phyloP scores from a whole-genome alignment of 2,329 filamentous ascomycete species.

The Colletotrichum coccodes region DNA sequence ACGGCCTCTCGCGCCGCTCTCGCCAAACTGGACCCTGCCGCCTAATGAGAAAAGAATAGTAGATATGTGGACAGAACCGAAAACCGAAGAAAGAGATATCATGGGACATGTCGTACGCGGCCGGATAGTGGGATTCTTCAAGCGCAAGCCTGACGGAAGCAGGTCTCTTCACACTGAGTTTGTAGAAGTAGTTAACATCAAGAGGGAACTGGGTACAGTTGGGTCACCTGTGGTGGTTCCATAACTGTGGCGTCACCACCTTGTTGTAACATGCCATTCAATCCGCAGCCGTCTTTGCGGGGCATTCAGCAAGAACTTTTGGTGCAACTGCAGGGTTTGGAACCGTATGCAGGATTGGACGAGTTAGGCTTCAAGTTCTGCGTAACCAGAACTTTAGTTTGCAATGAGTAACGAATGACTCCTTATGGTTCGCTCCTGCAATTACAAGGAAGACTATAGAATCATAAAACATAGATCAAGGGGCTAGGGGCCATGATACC shows the following conservation, averaged over 20 bases:
- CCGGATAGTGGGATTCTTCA: slow-evolving; percentile 5
- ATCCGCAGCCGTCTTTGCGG: no score
- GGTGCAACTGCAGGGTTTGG: no score
- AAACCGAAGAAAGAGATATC: slow-evolving; percentile 7
- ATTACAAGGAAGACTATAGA: no score
- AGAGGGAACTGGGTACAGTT: background rate
- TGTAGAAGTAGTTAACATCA: background rate
- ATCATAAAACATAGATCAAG: no score
- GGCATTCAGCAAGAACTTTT: no score
- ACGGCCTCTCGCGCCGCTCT: background rate
- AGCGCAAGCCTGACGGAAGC: background rate
- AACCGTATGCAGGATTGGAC: no score
- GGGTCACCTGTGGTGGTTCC: background rate
- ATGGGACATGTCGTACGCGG: background rate
- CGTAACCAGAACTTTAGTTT: no score
- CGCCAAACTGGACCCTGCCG: background rate
- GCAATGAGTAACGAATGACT: no score
- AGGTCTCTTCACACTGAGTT: slow-evolving; percentile 1
- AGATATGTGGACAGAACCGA: slow-evolving; percentile 4
- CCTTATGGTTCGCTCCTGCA: no score
- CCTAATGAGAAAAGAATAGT: slow-evolving; percentile 7
- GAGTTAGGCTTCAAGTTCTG: no score
- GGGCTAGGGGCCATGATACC: no score
- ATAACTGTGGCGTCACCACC: background rate
- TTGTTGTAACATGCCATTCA: no score